These are phyloP conservation scores for Kappamyces sp. DNA, from an alignment of 192 early-diverging fungal species.

Conservation along the genomic window DNA sequence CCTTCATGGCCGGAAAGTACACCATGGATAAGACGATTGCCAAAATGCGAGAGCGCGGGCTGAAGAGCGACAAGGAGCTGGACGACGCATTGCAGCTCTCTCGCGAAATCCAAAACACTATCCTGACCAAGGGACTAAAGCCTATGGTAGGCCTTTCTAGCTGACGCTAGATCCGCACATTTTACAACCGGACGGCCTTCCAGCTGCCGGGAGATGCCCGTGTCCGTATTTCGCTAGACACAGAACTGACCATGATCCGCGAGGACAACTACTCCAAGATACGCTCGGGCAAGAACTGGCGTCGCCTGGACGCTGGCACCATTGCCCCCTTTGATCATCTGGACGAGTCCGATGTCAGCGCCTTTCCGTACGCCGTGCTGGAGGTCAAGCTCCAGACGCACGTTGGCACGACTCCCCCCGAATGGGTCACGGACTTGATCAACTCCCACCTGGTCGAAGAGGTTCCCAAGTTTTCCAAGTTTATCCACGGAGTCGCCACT, in stretches of 20 bases:
- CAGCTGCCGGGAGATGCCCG: constrained; percentile 93
- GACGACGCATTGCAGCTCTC: constrained; percentile 63
- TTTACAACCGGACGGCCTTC: constrained; percentile 98
- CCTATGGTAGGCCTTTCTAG: constrained; percentile 36
- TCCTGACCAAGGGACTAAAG: constrained; percentile 59
- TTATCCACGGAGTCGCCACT: constrained; percentile 89
- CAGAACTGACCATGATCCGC: constrained; percentile 91
- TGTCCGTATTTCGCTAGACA: constrained; percentile 91
- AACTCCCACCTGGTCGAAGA: constrained; percentile 85
- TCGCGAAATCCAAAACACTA: constrained; percentile 62
- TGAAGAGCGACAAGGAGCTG: constrained; percentile 71
- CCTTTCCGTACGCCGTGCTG: constrained; percentile 93
- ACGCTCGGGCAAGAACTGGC: constrained; percentile 84
- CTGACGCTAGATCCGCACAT: constrained; percentile 59
- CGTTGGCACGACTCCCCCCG: constrained; percentile 80
- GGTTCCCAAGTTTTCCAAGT: constrained; percentile 97
- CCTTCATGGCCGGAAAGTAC: constrained; percentile 72
- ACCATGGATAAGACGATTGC: constrained; percentile 65
- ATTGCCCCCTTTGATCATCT: constrained; percentile 78
- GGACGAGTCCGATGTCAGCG: constrained; percentile 66
- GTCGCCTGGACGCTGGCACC: constrained; percentile 75
- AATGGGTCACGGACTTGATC: constrained; percentile 90
- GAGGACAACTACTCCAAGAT: constrained; percentile 75
- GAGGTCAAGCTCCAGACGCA: constrained; percentile 98
- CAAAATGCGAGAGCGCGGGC: constrained; percentile 63